Conservation (phyloP, 2,329 filamentous ascomycete genomes). For the Epichloe hybrida region DNA sequence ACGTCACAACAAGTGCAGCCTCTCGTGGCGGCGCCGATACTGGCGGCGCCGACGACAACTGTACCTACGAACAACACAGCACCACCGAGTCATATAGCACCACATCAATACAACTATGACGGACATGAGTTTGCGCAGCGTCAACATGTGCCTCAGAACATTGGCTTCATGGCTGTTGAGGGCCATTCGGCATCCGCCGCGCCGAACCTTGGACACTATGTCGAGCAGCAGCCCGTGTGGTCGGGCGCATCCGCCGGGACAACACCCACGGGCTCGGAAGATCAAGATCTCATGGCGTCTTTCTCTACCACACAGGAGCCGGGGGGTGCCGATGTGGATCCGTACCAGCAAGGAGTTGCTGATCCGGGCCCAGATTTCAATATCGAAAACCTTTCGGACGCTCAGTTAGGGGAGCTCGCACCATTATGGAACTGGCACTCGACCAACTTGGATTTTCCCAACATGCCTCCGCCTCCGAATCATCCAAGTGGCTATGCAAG, state of each 20-base stretch:
- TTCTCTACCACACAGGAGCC: neutral
- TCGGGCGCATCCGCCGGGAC: conserved; percentile 1
- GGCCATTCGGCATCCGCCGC: neutral
- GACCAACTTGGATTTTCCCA: conserved; percentile 8
- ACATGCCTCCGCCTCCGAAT: neutral
- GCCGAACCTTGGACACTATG: neutral
- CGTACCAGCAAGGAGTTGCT: neutral
- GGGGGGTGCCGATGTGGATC: neutral
- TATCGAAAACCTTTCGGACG: conserved; percentile 11
- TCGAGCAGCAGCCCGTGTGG: neutral
- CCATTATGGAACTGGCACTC: conserved; percentile 14
- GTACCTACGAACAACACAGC: neutral
- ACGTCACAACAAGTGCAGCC: neutral
- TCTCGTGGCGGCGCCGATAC: neutral
- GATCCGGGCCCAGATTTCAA: conserved; percentile 7
- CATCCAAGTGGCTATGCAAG: neutral
- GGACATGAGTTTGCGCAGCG: neutral
- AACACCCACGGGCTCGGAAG: neutral
- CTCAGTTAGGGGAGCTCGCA: conserved; percentile 11
- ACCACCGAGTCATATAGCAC: neutral
- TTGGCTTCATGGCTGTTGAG: neutral
- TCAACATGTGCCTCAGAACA: neutral
- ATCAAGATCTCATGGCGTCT: neutral
- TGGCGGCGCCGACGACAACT: neutral
- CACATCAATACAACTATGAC: neutral